Base-by-base conservation (phyloP, 345 rosid species). In the Arabidopsis arenosa region DNA sequence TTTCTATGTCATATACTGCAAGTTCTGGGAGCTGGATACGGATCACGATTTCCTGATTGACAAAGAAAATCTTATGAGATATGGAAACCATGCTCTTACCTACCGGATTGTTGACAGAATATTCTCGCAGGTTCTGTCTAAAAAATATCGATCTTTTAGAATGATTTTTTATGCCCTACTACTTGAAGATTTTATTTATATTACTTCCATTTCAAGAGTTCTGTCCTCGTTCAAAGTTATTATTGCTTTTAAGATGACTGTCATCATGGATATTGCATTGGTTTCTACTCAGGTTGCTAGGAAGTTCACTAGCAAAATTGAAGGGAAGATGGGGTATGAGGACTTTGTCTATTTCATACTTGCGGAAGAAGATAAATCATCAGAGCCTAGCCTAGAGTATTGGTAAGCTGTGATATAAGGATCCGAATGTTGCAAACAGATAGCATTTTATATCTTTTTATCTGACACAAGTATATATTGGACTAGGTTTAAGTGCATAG, bases 1-100 rank as follows among this genome's bases (percentile, higher is more conserved):
- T 81, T 93, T 93, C 66, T 93, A 93, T 51, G 97, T 93, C 66
- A 88, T 93, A 81, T 93, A 93, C 92, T 93, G 98, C 96, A 93
- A 93, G 83, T 93, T 91, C 76, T 93, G 96, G 98, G 96, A 93
- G 87, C 89, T 93, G 77, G 97, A 93, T 76, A 84, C 90, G 2
- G 98, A 93, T 84, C 97, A 93, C 32, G 98, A 93, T 87, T 93
- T 93, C 84, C 80, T 88, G 76, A 91, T 93, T 12, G 94, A 93
- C 87, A 89, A 91, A 83, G 98, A 93, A 85, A 93, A 93, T 81
- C 96, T 93, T 32, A 87, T 93, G 80, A 86, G 87, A 88, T 93
- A 93, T 81, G 97, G 98, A 61, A 93, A 91, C 83, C 98, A 93
- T 80, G 98, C 96, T 12, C 97, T 89, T 71, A 93, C 98, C 26